A percentile compares a stretch with the other conserved stretches of the same genome.
Conservation (phyloP, 306 rosid species). For the Quillaja saponaria region DNA sequence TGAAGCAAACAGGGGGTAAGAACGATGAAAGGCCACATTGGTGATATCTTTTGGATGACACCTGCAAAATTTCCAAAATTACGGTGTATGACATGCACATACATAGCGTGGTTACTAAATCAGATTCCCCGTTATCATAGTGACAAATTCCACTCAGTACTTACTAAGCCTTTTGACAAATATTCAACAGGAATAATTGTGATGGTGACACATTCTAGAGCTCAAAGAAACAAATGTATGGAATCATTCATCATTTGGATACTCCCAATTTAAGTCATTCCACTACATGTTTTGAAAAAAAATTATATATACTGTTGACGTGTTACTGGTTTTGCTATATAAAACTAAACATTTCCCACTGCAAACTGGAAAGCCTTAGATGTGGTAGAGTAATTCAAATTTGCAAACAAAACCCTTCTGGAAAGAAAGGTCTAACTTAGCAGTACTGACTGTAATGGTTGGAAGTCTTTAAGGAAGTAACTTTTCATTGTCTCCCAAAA, state of each 20-base stretch:
- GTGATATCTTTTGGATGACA: constrained; percentile 91
- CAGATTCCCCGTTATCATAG: background rate
- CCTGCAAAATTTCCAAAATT: constrained; percentile 52
- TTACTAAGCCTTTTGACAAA: background rate
- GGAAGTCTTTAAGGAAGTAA: background rate
- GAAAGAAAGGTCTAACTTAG: no score
- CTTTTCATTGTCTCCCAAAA: background rate
- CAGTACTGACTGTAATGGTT: no score
- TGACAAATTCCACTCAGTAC: background rate
- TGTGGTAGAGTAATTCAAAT: no score
- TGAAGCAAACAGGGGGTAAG: constrained; percentile 82
- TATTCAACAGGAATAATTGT: background rate
- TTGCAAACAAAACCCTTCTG: no score
- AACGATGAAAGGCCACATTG: constrained; percentile 70
- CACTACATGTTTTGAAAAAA: no score
- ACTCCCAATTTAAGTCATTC: no score
- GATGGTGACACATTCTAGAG: background rate
- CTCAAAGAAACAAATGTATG: background rate
- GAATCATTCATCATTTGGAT: no score
- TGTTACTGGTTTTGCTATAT: background rate
- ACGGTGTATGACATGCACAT: constrained; percentile 4
- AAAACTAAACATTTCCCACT: background rate
- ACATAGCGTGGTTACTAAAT: background rate
- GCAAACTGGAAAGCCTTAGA: no score
- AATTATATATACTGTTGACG: background rate